Conservation (phyloP, 352 stramenopile species). For the Globisporangium mamillatum region DNA sequence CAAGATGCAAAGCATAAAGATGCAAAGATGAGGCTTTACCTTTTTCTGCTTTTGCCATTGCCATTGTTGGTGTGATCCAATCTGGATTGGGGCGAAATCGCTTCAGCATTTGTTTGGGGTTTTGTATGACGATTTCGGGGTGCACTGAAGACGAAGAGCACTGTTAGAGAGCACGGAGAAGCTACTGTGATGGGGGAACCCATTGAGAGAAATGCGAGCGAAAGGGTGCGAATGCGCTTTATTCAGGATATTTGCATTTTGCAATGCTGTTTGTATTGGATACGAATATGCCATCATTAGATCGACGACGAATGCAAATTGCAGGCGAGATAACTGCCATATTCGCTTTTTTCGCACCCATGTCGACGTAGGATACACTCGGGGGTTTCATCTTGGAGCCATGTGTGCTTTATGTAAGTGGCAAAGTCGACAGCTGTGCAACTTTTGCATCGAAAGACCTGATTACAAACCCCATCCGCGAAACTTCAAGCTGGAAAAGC, state of each 20-base stretch:
- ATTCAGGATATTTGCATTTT: neutral
- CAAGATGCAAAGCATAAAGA: neutral
- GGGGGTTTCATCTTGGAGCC: neutral
- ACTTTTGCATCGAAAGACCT: neutral
- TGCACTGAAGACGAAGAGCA: neutral
- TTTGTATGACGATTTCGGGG: neutral
- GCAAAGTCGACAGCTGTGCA: neutral
- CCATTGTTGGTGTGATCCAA: neutral
- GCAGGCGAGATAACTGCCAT: neutral
- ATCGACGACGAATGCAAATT: neutral
- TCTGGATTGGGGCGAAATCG: neutral
- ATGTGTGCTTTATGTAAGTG: neutral
- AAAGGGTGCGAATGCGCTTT: neutral
- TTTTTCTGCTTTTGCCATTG: neutral
- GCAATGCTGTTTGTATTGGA: neutral
- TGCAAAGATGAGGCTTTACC: neutral
- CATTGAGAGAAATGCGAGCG: neutral
- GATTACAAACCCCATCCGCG: constrained; percentile 1
- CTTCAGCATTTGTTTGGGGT: neutral
- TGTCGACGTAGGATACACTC: constrained; percentile 2
- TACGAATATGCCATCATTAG: neutral
- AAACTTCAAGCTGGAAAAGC: constrained; percentile 6
- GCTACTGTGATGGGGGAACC: constrained; percentile 2
- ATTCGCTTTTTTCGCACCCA: neutral
- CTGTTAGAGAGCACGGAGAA: constrained; percentile 4